Base-by-base conservation (phyloP, 345 rosid species). In the Populus davidiana region DNA sequence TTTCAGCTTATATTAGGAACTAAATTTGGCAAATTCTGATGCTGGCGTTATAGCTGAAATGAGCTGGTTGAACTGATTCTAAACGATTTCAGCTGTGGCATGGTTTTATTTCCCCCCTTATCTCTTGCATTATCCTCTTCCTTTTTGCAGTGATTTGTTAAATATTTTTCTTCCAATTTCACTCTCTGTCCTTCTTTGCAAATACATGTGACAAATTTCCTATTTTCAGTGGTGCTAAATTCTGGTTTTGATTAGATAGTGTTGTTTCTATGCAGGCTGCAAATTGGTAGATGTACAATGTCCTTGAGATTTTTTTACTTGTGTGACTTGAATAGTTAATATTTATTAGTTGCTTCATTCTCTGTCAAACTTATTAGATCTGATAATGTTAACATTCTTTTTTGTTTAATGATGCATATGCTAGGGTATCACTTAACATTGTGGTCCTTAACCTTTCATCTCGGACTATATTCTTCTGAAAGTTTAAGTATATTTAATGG, bases 401-500 rank as follows among this genome's bases (percentile, higher is more conserved):
- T 79, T 72, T 82, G 14, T 70, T 33, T 63, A 49, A 44, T 23
- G 74, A 25, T 67, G 54, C 70, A 54, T 65, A 20, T 54, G 8
- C 20, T 39, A 31, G 67, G 67, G 13, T 78, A 76, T 52, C 49
- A 67, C 77, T 47, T 43, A 77, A 56, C 49, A 47, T 12, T 50
- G 65, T 72, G 47, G 27, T 54, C 59, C 68, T 78, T 75, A 73
- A 81, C 64, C 68, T 68, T 81, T 72, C 79, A 77, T 43, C 54
- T 78, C 71, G 74, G 76, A 69, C 83, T 72, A 76, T 66, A 56
- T 73, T 75, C 44, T 70, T 62, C 70, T 63, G 76, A 75, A 76
- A 72, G 62, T 69, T 80, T 80, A 66, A 66, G 77, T 69, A 76
- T 72, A 77, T 82, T 78, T 52, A 65, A 31, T 77, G 74, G 72